These are phyloP conservation scores for Pythium scleroteichum DNA, from an alignment of 352 stramenopile species.

Conservation along the genomic window DNA sequence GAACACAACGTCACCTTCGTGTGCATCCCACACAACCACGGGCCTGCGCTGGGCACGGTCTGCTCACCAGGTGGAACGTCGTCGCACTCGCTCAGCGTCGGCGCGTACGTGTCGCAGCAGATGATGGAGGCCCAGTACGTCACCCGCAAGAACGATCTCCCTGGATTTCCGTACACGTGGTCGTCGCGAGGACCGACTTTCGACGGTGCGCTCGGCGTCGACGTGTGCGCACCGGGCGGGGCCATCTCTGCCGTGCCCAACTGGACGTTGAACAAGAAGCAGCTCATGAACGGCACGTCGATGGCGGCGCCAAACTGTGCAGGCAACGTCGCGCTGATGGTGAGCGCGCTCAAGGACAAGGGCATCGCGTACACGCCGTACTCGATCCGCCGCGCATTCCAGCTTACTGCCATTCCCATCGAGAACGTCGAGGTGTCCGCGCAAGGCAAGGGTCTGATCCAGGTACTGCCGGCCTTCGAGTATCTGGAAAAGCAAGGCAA, in stretches of 20 bases:
- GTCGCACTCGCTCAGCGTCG: constrained; percentile 85
- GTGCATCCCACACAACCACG: constrained; percentile 94
- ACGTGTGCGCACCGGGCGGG: constrained; percentile 91
- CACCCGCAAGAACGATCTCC: constrained; percentile 61
- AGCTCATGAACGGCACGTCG: constrained; percentile 96
- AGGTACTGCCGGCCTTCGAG: constrained; percentile 71
- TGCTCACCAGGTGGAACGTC: constrained; percentile 89
- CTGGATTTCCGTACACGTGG: constrained; percentile 86
- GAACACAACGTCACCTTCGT: constrained; percentile 94
- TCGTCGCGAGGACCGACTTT: constrained; percentile 89
- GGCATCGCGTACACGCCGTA: constrained; percentile 78
- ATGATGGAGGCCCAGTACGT: constrained; percentile 94
- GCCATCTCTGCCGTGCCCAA: constrained; percentile 93
- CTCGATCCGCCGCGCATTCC: constrained; percentile 83
- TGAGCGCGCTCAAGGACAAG: constrained; percentile 85
- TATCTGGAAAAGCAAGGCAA: constrained; percentile 49
- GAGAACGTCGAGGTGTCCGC: constrained; percentile 62
- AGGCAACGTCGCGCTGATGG: constrained; percentile 90
- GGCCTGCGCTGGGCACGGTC: constrained; percentile 91
- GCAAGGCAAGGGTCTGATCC: constrained; percentile 75
- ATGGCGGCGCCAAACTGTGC: constrained; percentile 95
- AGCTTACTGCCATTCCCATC: constrained; percentile 76
- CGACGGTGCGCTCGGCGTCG: constrained; percentile 89
- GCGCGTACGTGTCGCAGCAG: constrained; percentile 90
- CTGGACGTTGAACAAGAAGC: constrained; percentile 93